A percentile compares a stretch with the other conserved stretches of the same genome.
phyloP scores from a whole-genome alignment of 2,329 filamentous ascomycete genomes.

The Penicillium polonicum region DNA sequence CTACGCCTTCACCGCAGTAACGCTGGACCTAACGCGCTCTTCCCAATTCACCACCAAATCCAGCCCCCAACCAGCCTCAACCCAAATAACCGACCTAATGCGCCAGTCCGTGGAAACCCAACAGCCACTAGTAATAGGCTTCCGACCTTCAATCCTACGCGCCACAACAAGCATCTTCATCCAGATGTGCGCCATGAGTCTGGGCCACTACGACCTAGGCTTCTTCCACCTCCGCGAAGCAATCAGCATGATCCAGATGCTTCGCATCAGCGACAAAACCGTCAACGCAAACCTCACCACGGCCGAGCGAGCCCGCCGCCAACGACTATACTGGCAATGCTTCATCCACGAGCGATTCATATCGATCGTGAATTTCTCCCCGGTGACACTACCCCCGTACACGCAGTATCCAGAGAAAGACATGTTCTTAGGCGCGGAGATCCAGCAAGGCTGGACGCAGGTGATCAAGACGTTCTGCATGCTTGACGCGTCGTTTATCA shows the following conservation, averaged over 20 bases:
- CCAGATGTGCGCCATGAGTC: conserved; percentile 53
- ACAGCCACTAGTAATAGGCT: conserved; percentile 40
- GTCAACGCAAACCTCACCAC: conserved; percentile 31
- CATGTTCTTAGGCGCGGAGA: conserved; percentile 26
- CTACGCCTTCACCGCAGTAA: conserved; percentile 48
- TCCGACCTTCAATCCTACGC: conserved; percentile 46
- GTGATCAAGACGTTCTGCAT: conserved; percentile 48
- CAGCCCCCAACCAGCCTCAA: conserved; percentile 20
- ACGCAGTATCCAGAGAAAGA: conserved; percentile 43
- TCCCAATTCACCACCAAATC: conserved; percentile 14
- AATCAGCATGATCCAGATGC: conserved; percentile 47
- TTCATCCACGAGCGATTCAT: conserved; percentile 59
- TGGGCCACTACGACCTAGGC: conserved; percentile 50
- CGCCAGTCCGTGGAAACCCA: conserved; percentile 39
- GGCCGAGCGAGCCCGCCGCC: conserved; percentile 44
- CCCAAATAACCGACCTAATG: conserved; percentile 26
- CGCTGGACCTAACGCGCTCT: conserved; percentile 42
- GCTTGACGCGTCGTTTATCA: conserved; percentile 47
- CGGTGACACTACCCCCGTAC: conserved; percentile 43
- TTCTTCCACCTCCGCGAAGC: conserved; percentile 54
- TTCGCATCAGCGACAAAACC: conserved; percentile 46
- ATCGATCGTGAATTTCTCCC: conserved; percentile 52
- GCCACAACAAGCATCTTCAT: conserved; percentile 55
- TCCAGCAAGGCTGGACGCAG: conserved; percentile 46
- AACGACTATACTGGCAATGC: conserved; percentile 56